Evolutionary conservation across 768 basidiomycete species (phyloP).

Genomic region (Suillus alpinus): DNA sequence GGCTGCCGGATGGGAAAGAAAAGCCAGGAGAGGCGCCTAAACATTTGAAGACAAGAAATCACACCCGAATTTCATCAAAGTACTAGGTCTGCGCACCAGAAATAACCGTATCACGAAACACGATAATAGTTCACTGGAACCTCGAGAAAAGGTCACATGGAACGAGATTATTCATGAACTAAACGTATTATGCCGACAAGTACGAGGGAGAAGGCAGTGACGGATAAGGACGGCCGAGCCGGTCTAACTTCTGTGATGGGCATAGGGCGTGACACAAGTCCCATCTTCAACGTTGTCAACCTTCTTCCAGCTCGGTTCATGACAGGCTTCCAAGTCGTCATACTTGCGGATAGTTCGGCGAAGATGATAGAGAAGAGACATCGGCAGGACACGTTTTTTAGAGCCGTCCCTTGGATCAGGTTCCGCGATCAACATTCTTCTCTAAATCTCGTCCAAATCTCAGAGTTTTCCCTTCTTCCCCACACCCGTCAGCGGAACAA

Average conservation of each 20-base stretch:
- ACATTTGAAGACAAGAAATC: neutral
- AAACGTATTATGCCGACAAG: neutral
- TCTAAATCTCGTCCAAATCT: neutral
- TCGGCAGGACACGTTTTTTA: conserved; percentile 7
- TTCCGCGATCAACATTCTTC: conserved; percentile 16
- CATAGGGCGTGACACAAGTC: neutral
- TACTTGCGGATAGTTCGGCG: conserved; percentile 10
- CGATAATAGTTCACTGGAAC: neutral
- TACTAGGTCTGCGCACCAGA: neutral
- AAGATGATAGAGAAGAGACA: neutral
- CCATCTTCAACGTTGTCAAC: neutral
- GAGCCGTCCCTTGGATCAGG: conserved; percentile 12
- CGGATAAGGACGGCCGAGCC: conserved; percentile 16
- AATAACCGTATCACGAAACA: neutral
- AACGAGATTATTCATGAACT: neutral
- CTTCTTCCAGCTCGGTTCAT: neutral
- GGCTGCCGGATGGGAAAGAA: neutral
- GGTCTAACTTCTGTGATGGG: neutral
- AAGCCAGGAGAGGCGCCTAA: neutral
- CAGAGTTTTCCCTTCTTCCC: conserved; percentile 13
- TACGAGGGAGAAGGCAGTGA: neutral
- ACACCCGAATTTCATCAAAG: neutral
- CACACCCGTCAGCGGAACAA: conserved; percentile 18
- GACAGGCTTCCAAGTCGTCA: neutral
- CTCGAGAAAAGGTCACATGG: conserved; percentile 1